These are phyloP conservation scores for Mucor saturninus DNA, from an alignment of 371 early-diverging fungal genomes.

Conservation along the genomic window DNA sequence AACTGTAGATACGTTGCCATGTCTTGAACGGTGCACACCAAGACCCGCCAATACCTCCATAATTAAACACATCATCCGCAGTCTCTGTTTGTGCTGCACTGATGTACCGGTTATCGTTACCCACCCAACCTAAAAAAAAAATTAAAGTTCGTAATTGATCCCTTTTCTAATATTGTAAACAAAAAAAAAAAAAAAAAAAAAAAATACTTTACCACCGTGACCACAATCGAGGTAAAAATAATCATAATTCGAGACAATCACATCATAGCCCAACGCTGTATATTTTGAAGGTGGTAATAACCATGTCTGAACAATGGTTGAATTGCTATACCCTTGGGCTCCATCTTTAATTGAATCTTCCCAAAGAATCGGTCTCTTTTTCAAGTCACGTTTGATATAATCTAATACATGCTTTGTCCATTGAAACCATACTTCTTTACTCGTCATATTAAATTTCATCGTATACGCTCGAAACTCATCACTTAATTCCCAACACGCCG, in stretches of 20 bases:
- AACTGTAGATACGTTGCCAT: slow-evolving; percentile 41
- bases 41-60: slow-evolving; percentile 60
- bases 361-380: slow-evolving; percentile 37
- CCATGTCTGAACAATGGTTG: slow-evolving; percentile 64
- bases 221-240: slow-evolving; percentile 69
- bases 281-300: slow-evolving; percentile 36
- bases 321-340: slow-evolving; percentile 15
- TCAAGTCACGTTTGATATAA: slow-evolving; percentile 6
- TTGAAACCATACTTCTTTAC: slow-evolving; percentile 34
- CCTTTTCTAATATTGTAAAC: not conserved
- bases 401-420: slow-evolving; percentile 37
- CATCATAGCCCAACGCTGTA: slow-evolving; percentile 46
- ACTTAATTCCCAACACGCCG: slow-evolving; percentile 61
- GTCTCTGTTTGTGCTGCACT: slow-evolving; percentile 41
- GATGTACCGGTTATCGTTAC: slow-evolving; percentile 45
- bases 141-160: not conserved
- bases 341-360: slow-evolving; percentile 35
- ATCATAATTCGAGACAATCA: slow-evolving; percentile 53
- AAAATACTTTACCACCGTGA: slow-evolving; percentile 45
- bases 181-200: not conserved
- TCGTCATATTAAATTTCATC: slow-evolving; percentile 25
- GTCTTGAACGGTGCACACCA: slow-evolving; percentile 72
- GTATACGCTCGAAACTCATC: slow-evolving; percentile 28
- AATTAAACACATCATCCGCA: slow-evolving; percentile 38
- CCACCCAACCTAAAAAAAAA: slow-evolving; percentile 41